These are phyloP conservation scores for Stachybotrys elegans DNA, from an alignment of 2,329 filamentous ascomycete species.

Conservation along the genomic window DNA sequence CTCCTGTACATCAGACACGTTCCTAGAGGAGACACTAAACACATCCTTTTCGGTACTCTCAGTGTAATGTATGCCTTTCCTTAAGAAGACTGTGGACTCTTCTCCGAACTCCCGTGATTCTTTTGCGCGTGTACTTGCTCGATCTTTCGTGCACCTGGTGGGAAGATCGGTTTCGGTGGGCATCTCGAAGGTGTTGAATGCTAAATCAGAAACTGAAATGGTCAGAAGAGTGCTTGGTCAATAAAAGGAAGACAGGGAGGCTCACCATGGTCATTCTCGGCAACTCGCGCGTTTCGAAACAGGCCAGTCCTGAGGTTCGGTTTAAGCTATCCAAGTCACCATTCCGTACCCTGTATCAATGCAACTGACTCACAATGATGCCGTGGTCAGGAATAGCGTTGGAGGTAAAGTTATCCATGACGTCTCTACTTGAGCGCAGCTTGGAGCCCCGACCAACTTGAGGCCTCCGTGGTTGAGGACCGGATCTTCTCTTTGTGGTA, in stretches of 20 bases:
- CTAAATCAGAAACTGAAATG: conserved; percentile 46
- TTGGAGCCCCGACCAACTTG: too few species aligned
- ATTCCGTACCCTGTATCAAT: not conserved
- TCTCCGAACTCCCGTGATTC: not conserved
- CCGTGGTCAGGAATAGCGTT: conserved; percentile 39
- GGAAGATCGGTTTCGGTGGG: too few species aligned
- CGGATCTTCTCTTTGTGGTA: conserved; percentile 3
- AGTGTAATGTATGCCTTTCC: too few species aligned
- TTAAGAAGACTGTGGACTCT: too few species aligned
- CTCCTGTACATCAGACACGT: too few species aligned
- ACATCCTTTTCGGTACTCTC: too few species aligned
- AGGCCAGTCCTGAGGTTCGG: conserved; percentile 26
- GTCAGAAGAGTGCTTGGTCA: too few species aligned
- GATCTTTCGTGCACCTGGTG: too few species aligned
- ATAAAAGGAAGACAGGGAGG: not conserved
- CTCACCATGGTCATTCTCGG: conserved; percentile 13
- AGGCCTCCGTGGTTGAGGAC: conserved; percentile 15
- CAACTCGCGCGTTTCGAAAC: conserved; percentile 26
- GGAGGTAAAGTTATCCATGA: conserved; percentile 53
- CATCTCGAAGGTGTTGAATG: conserved; percentile 47
- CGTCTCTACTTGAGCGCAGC: conserved; percentile 34
- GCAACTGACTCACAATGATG: conserved; percentile 21
- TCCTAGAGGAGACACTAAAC: too few species aligned
- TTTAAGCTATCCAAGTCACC: conserved; percentile 19
- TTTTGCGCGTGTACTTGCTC: too few species aligned